Conservation (phyloP, 768 basidiomycete species). For the Panaeolus cyanescens region DNA sequence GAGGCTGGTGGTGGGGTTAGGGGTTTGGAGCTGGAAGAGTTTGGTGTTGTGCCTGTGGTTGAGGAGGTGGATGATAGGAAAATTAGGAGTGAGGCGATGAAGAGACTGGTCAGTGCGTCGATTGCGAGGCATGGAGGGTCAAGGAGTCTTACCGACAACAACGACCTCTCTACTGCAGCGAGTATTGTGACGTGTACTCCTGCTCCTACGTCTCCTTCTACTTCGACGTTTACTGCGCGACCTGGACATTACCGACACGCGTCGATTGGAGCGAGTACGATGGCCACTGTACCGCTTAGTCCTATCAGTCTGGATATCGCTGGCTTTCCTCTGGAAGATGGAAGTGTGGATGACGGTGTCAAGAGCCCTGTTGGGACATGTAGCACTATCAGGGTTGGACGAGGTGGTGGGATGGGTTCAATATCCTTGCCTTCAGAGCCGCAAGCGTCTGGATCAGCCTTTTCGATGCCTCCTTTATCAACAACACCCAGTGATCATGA, state of each 20-base stretch:
- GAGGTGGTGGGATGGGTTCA: no score
- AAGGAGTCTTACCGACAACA: neutral
- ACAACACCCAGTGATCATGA: neutral
- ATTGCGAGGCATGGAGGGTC: neutral
- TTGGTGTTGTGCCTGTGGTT: neutral
- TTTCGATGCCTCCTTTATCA: neutral
- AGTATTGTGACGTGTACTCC: no score
- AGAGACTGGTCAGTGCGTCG: neutral
- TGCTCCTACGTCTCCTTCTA: neutral
- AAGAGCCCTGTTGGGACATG: neutral
- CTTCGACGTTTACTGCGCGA: neutral
- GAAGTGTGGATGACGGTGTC: neutral
- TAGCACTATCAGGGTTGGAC: neutral
- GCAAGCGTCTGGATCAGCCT: neutral
- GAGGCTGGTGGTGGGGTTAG: neutral
- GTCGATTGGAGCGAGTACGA: neutral
- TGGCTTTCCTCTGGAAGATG: neutral
- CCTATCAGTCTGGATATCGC: neutral
- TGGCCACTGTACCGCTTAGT: neutral
- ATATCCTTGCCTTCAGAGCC: no score
- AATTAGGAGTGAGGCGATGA: neutral
- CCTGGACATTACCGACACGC: neutral
- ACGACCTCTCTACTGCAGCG: neutral
- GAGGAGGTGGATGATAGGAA: neutral
- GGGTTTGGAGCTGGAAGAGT: neutral